Evolutionary conservation across 2,329 filamentous ascomycete genomes (phyloP).

Genomic region (Arthrobotrys sinensis): DNA sequence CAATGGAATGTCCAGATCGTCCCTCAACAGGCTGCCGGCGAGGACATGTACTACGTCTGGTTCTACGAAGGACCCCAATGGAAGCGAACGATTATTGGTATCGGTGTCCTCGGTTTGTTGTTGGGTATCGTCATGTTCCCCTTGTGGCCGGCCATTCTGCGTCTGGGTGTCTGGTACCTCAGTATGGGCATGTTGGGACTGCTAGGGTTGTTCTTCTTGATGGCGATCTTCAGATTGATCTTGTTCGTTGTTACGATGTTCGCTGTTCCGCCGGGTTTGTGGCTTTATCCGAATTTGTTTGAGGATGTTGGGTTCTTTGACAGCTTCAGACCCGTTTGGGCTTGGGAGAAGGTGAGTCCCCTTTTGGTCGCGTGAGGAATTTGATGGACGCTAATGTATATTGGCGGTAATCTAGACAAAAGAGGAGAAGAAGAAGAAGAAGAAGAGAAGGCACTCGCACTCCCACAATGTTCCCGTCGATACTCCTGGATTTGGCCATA

Average conservation of each 20-base stretch:
- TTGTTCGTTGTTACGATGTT: constrained; percentile 95
- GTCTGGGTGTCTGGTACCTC: constrained; percentile 96
- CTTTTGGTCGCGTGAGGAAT: neutral
- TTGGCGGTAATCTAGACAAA: constrained; percentile 31
- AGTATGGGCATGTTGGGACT: constrained; percentile 93
- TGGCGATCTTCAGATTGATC: constrained; percentile 97
- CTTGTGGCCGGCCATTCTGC: constrained; percentile 91
- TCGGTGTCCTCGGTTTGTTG: constrained; percentile 83
- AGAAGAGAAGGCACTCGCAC: constrained; percentile 52
- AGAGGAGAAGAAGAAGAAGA: constrained; percentile 61
- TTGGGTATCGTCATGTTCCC: constrained; percentile 95
- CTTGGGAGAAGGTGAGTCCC: constrained; percentile 89
- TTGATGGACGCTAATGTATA: neutral
- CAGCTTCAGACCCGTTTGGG: constrained; percentile 95
- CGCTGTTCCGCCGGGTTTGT: constrained; percentile 85
- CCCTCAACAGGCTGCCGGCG: constrained; percentile 89
- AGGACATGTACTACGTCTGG: constrained; percentile 96
- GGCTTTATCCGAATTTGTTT: constrained; percentile 97
- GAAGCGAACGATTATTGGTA: constrained; percentile 93
- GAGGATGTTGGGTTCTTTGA: constrained; percentile 99
- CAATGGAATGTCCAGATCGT: constrained; percentile 96
- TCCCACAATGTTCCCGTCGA: constrained; percentile 38
- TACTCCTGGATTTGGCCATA: constrained; percentile 48
- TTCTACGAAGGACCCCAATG: constrained; percentile 94
- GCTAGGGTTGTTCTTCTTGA: constrained; percentile 93